Evolutionary conservation across 2,329 filamentous ascomycete species (phyloP), one percentile per base, ranked within the genome.

Genomic region (Coniosporium tulheliwenetii): DNA sequence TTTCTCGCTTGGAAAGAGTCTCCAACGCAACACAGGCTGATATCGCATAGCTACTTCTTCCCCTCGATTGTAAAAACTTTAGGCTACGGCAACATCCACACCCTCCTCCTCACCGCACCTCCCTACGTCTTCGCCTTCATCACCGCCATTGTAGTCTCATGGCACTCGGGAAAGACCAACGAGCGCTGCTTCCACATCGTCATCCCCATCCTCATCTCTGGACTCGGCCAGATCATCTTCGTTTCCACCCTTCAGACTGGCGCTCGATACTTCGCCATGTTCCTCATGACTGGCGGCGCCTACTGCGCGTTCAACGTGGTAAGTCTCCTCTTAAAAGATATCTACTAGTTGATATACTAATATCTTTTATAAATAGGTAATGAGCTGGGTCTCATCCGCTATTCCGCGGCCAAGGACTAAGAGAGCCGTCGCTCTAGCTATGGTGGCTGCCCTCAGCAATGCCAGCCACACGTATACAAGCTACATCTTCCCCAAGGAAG

Each of bases 41-140:
- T 43, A 42, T 2, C 46, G 7, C 19, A 33, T 35, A 51, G 46
- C 42, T 41, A 56, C 37, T 61, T 59, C 50, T 46, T 60, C 13
- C 57, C 57, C 2, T 55, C 50, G 1, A 53, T 63, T 10, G 57
- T 60, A 30, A 50, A 52, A 12, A 60, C 60, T 0, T 51, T 62
- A 5, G 56, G 59, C 7, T 62, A 57, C 48, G 54, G 48, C 41
- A 51, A 47, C 1, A 60, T 56, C 10, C 49, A 52, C 34, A 61
- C 62, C 0, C 54, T 56, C 8, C 45, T 54, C 1, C 47, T 55
- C n/a, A 51, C 52, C n/a, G 47, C 50, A 7, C 55, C 56, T 12
- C 57, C 57, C 1, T 62, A 59, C 43, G 45, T 57, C 8, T 45
- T 62, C 36, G 50, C 53, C n/a, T 49, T 44, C 13, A 38, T 51